Evolutionary conservation across 495 filamentous ascomycete species (phyloP), one percentile per base, ranked within the genome.

Genomic region (Arthonia radiata): DNA sequence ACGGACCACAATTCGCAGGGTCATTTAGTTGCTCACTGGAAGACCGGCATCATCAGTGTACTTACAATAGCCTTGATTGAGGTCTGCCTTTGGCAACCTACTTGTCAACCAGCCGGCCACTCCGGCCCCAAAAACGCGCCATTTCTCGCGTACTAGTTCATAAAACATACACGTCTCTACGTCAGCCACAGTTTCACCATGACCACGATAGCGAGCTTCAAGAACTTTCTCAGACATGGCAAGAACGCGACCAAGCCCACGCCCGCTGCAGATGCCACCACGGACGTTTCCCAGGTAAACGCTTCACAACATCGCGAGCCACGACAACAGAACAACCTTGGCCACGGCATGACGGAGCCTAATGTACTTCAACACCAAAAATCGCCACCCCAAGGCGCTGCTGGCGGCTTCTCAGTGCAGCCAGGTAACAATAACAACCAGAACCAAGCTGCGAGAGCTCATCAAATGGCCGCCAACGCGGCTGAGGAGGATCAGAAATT

Each of bases 191-290:
- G 19, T 11, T 7, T 11, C 6, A 22, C 19, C 6, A 22, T 22
- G 19, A 22, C 7, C 11, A 78, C 76, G 28, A 79, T 83, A 55
- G 71, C 80, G 56, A 77, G 70, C 38, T 54, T 97, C 31, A 92
- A 97, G 53, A 97, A 93, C 51, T 83, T 97, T 50, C 89, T 97
- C 53, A 78, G 86, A 31, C 86, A 93, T 56, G 83, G 81, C 62
- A 93, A 93, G 55, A n/a, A n/a, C n/a, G n/a, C n/a, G n/a, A n/a
- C n/a, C 80, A 92, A 56, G 83, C 80, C 32, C 74, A 79, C 29
- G 57, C 59, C 27, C n/a, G n/a, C n/a, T n/a, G 62, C 60, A 33
- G 66, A 76, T 31, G 59, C 71, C 16, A 75, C 71, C 5, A 72
- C 70, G 27, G 63, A 64, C 40, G 56, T 74, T 29, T 68, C 69